Evolutionary conservation across 352 stramenopile species (phyloP), one percentile per base, ranked within the genome.

Genomic region (Peronospora farinosa): DNA sequence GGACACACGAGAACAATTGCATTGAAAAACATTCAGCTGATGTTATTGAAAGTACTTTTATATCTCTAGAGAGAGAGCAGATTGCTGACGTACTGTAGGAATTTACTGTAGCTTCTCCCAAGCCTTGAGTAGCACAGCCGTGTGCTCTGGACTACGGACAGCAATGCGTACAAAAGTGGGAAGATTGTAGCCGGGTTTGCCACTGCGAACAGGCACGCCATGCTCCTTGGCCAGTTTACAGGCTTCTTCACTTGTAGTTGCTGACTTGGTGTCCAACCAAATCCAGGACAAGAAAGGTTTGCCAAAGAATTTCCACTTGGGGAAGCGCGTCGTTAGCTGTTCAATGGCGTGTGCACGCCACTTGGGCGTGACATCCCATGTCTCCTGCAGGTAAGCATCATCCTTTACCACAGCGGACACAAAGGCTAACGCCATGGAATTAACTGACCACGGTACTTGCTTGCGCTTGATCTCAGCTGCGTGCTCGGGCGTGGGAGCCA

Each of bases 401-500:
- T 91, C 80, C 51, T 87, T 74, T 36, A 91, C 82, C 30, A 93
- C 82, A 25, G 77, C 75, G 21, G 80, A 93, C 47, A 93, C 69
- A 46, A 91, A 93, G 15, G 78, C 82, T 41, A 96, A 60, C 42
- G 86, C 86, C 75, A 96, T 94, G 37, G 78, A 89, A 69, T 96
- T 96, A 47, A 96, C 80, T 38, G 83, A 95, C 86, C 86, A 96
- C 23, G 86, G 86, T 58, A 96, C 86, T 56, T 96, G 86, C 65
- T 96, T 96, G 48, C 79, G 70, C 69, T 96, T 95, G 64, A 96
- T 90, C 39, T 67, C 63, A 5, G 79, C 81, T 6, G 80, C 83
- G 44, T 93, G 78, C 43, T 74, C 66, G 2, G 81, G 51, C 23
- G 78, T 92, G 21, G 86, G 86, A 35, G 86, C 84, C 8, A 95